These are phyloP conservation scores for Trichoderma citrinoviride DNA, from an alignment of 2,329 filamentous ascomycete genomes.

Conservation along the genomic window DNA sequence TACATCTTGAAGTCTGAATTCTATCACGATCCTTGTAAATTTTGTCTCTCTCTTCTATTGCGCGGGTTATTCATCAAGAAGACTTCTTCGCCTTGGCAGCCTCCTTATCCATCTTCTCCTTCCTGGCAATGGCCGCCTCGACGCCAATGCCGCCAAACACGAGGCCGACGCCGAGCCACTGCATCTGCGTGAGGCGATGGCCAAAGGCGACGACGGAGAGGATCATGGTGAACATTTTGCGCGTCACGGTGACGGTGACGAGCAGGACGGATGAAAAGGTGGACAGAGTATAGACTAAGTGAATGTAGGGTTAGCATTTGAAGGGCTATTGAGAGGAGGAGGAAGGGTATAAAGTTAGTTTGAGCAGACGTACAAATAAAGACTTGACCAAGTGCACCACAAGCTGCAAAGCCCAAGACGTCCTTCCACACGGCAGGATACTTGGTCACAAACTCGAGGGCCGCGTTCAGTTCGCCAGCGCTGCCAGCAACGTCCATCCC, in stretches of 20 bases:
- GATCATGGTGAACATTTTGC: slow-evolving; percentile 99
- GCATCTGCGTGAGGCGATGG: slow-evolving; percentile 79
- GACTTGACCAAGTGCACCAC: slow-evolving; percentile 88
- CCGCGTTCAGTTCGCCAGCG: slow-evolving; percentile 75
- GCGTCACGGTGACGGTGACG: slow-evolving; percentile 93
- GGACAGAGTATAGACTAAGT: slow-evolving; percentile 78
- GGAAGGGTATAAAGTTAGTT: neutral
- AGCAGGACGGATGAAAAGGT: slow-evolving; percentile 89
- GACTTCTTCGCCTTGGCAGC: slow-evolving; percentile 52
- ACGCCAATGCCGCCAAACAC: slow-evolving; percentile 96
- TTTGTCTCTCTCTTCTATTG: neutral
- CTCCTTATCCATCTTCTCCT: slow-evolving; percentile 81
- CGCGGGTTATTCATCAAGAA: slow-evolving; percentile 27
- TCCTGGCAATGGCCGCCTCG: slow-evolving; percentile 75
- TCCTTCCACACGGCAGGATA: slow-evolving; percentile 83
- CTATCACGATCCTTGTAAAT: neutral
- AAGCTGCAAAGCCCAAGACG: slow-evolving; percentile 84
- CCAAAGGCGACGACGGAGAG: slow-evolving; percentile 93
- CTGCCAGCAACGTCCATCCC: slow-evolving; percentile 63
- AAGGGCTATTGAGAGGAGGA: neutral
- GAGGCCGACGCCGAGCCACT: slow-evolving; percentile 87
- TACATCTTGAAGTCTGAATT: neutral
- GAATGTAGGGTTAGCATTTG: neutral
- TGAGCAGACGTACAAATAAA: slow-evolving; percentile 72
- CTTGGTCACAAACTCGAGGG: slow-evolving; percentile 73